Base-by-base conservation (phyloP, 1,139 yeast genomes). In the Geotrichum klebahnii region DNA sequence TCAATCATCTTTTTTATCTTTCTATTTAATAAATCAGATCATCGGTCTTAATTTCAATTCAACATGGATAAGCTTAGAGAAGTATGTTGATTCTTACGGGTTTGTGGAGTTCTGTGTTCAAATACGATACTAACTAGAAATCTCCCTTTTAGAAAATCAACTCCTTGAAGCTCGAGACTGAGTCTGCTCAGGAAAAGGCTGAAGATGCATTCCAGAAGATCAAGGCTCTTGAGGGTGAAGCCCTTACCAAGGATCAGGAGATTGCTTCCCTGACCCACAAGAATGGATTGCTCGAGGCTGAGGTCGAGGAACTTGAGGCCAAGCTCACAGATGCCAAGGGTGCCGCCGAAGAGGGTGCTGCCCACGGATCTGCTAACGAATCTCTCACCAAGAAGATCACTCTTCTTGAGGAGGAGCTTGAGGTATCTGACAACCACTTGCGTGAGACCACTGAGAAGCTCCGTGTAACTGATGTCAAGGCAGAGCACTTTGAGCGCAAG, bases 401-500 rank as follows among this genome's bases (percentile, higher is more conserved):
- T 66, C 82, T 83, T 64, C 81, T 92, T 70, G 98, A 94, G 73
- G 94, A 86, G 60, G 96, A 90, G 69, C 78, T 92, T 67, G 99
- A 92, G 74, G 85, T 80, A 67, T 85, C 95, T 54, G 97, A 92
- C 71, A 80, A 82, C 69, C 85, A 86, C 76, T 79, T 89, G 77
- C 86, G 89, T 73, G 95, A 87, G 70, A 87, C 97, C 59, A 88
- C 96, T 59, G 90, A 84, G 66, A 88, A 89, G 76, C 80, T 90
- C 70, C 88, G 97, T 72, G 96, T 88, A 69, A 83, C 96, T 55
- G 99, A 94, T 67, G 82, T 94, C 74, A 88, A 89, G 76, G 95
- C 95, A 59, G 98, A 94, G 74, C 96, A 88, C 73, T 80, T 89
- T 72, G 97, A 90, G 74, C 87, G 96, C 75, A 88, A 86, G 75